phyloP scores from a whole-genome alignment of 2,329 filamentous ascomycete species.

The Periconia sp. region DNA sequence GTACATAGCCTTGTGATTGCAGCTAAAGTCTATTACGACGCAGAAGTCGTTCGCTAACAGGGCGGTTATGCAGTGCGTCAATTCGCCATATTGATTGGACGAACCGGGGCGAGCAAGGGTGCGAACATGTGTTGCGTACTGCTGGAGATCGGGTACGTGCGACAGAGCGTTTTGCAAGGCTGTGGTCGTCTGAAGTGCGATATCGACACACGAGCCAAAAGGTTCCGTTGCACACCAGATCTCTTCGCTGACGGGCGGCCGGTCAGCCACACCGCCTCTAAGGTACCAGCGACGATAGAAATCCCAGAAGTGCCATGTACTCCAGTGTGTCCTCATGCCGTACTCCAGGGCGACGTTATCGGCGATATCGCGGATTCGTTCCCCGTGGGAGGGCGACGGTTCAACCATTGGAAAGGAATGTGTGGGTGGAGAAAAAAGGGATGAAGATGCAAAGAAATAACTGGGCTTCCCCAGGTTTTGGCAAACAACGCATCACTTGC shows the following conservation, averaged over 20 bases:
- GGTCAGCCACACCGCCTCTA: no score
- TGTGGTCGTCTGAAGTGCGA: neutral
- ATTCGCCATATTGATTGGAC: neutral
- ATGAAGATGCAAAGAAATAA: neutral
- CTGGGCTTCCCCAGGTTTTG: no score
- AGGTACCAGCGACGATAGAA: neutral
- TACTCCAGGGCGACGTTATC: neutral
- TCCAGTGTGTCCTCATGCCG: neutral
- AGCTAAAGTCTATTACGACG: neutral
- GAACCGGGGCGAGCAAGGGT: neutral
- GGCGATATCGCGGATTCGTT: neutral
- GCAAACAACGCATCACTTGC: no score
- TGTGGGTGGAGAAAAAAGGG: neutral
- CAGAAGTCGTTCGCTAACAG: neutral
- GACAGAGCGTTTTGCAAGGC: neutral
- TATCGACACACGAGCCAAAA: neutral
- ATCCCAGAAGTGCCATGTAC: neutral
- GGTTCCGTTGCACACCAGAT: neutral
- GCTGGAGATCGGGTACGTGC: neutral
- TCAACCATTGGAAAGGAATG: neutral
- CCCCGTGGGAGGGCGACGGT: neutral
- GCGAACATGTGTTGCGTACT: neutral
- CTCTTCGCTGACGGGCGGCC: neutral
- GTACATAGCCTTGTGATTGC: neutral
- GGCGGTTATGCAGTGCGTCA: neutral